Percentiles rank a stretch among this genome's conserved stretches.
phyloP scores from a whole-genome alignment of 2,329 filamentous ascomycete species.

The Neopestalotiopsis sp. region DNA sequence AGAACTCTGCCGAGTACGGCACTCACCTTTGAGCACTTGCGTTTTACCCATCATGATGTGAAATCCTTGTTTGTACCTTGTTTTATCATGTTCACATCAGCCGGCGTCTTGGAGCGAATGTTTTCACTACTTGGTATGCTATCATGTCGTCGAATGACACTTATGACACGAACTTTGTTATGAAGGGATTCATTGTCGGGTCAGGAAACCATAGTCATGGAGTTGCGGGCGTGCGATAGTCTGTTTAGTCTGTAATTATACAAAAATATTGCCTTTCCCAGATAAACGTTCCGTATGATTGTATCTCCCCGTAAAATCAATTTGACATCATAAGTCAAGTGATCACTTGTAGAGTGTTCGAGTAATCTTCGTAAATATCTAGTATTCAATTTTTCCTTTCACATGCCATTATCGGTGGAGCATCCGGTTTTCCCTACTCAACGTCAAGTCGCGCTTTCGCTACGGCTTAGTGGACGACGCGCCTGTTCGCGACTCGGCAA shows the following conservation, averaged over 20 bases:
- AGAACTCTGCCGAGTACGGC: constrained; percentile 16
- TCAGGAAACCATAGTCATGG: not conserved
- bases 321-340: too few relatives aligned
- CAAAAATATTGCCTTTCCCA: too few relatives aligned
- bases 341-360: too few relatives aligned
- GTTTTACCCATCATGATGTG: not conserved
- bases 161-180: not conserved
- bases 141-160: not conserved
- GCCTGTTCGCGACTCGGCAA: too few relatives aligned
- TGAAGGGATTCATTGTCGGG: not conserved
- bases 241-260: not conserved
- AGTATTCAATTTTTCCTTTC: too few relatives aligned
- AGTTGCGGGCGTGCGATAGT: not conserved
- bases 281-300: too few relatives aligned
- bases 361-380: too few relatives aligned
- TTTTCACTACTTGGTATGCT: not conserved
- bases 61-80: not conserved
- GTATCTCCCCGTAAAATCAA: too few relatives aligned
- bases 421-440: too few relatives aligned
- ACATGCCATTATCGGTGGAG: too few relatives aligned
- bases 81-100: not conserved
- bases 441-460: too few relatives aligned
- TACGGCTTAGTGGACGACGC: too few relatives aligned
- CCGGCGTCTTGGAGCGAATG: not conserved
- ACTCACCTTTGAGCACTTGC: not conserved